Evolutionary conservation across 2,329 filamentous ascomycete species (phyloP).

Genomic region (Madurella fahalii): DNA sequence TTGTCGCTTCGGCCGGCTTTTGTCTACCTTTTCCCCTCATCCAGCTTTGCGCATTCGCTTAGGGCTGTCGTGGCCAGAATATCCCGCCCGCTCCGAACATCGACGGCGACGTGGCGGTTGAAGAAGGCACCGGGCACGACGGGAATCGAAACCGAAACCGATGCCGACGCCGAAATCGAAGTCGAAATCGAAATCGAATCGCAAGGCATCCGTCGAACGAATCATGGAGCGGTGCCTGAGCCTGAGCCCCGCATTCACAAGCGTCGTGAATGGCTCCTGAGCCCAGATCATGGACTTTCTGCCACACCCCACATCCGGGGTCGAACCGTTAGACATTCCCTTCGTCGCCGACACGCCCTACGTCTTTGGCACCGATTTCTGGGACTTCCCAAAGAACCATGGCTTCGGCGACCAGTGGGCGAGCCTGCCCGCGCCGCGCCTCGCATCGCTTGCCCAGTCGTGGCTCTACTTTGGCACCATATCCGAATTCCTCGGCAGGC

Average conservation of each 20-base stretch:
- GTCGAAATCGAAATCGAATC: no score
- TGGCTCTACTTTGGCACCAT: slow-evolving; percentile 25
- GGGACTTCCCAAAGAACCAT: slow-evolving; percentile 24
- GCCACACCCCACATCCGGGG: slow-evolving; percentile 21
- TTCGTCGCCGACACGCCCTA: slow-evolving; percentile 24
- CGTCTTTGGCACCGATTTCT: slow-evolving; percentile 21
- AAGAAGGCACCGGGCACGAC: no score
- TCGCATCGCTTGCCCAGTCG: slow-evolving; percentile 23
- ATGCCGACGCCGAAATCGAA: no score
- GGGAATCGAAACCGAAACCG: no score
- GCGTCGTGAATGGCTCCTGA: slow-evolving; percentile 15
- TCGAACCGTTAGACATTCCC: slow-evolving; percentile 22
- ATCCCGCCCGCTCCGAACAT: no score
- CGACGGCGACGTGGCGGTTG: no score
- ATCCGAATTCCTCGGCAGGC: slow-evolving; percentile 22
- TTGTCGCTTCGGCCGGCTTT: no score
- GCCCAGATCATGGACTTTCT: slow-evolving; percentile 22
- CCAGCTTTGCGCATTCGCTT: no score
- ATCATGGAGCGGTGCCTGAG: slow-evolving; percentile 19
- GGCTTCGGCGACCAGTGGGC: slow-evolving; percentile 25
- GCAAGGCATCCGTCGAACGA: background rate
- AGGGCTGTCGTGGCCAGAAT: no score
- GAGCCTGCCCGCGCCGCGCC: slow-evolving; percentile 18
- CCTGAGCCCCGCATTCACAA: slow-evolving; percentile 16
- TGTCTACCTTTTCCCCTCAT: no score